Base-by-base conservation (phyloP, 192 early-diverging fungal genomes). In the Spinellus fusiger region DNA sequence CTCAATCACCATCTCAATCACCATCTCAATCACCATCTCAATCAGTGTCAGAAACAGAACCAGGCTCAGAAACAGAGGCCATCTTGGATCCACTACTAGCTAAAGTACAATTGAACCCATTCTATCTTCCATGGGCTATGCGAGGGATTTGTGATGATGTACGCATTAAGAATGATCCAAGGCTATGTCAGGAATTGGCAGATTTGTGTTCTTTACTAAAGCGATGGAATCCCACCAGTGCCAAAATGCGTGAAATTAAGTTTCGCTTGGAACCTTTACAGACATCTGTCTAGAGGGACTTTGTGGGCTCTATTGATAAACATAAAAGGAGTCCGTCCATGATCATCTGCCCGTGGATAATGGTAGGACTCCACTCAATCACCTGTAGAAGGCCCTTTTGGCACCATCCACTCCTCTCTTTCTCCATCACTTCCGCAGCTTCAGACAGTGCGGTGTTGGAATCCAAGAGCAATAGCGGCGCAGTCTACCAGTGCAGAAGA, bases 101-200 rank as follows among this genome's bases (percentile, higher is more conserved):
- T 1, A 79, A 80, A 25, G 46, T 76, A 12, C 78, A 77, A 20
- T 66, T 86, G 34, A 98, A 98, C 52, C 93, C 93, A n/a, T 94
- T 86, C 64, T 91, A 83, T 73, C 71, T 98, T 8, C 93, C 96
- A 12, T 96, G 94, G 93, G 91, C 92, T 1, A 37, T 98, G 86
- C 91, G 91, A 25, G 85, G 86, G 9, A 77, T 98, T n/a, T 77
- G 81, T 59, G 85, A 87, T 16, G 90, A 93, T 48, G 70, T 84
- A 26, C 68, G 66, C n/a, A 84, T 95, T 4, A 49, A 65, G 7
- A 57, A 69, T 20, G 77, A 83, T 38, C 54, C 75, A 15, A 56
- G 51, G 6, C 75, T 95, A 18, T 61, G 70, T 22, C 34, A 51
- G n/a, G 93, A 95, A 47, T 71, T 96, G 20, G 73, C 76, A 27